Evolutionary conservation across 139 green algal genomes (phyloP), one percentile per base, ranked within the genome.

Genomic region (Parachlorella kessleri): DNA sequence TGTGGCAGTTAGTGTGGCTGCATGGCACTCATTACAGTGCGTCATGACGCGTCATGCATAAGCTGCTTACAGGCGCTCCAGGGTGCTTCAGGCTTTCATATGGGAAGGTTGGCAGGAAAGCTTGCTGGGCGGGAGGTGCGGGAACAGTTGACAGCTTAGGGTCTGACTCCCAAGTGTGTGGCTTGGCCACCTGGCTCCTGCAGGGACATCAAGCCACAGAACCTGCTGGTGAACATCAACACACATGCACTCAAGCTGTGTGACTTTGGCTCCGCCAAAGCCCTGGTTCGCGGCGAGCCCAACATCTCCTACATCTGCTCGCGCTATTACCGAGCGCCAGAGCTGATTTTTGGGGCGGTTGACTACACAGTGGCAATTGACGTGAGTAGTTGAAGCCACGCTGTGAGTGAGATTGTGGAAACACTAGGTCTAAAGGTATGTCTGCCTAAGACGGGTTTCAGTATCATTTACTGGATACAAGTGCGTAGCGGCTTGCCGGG

Each of bases 221-320:
- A 98, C 87, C 83, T 98, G 72, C 87, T 98, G 84, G 94, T 98
- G 30, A 94, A 99, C 89, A 91, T 96, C 23, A 86, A 92, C 71
- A 95, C 89, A 6, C 96, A 99, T 83, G 85, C 95, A 73, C 91
- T 99, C 33, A 99, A 98, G 88, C 92, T 99, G 40, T 99, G 96
- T 75, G 97, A 99, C 89, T 99, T 99, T 85, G 97, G 97, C 42
- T 94, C 84, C 72, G 97, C 97, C n/a, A 99, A 99, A 91, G 86
- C 93, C 75, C 88, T 98, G 38, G 81, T 95, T 37, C 89, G 84
- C 35, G 95, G 94, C 41, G 97, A 99, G 90, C 93, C 97, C 78
- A 99, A 99, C 91, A 99, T 99, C 82, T 94, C 92, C 30, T 99
- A 99, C 90, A 99, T 99, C 86, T 99, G 97, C 89, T 97, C 91